Evolutionary conservation across 805 yeast genomes (phyloP), one percentile per base, ranked within the genome.

Genomic region (Sporopachydermia lactativora): DNA sequence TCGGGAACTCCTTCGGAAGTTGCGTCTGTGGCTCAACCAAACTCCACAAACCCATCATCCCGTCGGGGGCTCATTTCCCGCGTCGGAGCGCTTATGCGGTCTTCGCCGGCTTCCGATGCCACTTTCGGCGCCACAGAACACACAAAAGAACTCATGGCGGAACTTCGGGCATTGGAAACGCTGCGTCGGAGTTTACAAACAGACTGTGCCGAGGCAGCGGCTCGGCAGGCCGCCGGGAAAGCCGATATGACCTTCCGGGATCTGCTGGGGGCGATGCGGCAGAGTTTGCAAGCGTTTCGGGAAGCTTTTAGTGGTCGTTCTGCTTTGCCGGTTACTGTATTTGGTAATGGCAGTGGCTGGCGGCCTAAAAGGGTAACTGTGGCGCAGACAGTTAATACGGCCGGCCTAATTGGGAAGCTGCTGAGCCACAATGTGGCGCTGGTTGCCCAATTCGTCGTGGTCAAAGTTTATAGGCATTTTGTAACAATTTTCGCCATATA

Each of bases 401-500:
- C n/a, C n/a, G n/a, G n/a, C n/a, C n/a, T n/a, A n/a, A n/a, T n/a
- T n/a, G n/a, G n/a, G n/a, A n/a, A n/a, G n/a, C n/a, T n/a, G n/a
- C n/a, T n/a, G n/a, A n/a, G n/a, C n/a, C n/a, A n/a, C n/a, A n/a
- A n/a, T n/a, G n/a, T n/a, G n/a, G n/a, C n/a, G n/a, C n/a, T n/a
- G n/a, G n/a, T n/a, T n/a, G n/a, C n/a, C n/a, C n/a, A n/a, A n/a
- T n/a, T n/a, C n/a, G n/a, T n/a, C n/a, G n/a, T n/a, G n/a, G n/a
- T n/a, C n/a, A n/a, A n/a, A 24, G 31, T 24, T 8, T 24, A 24
- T n/a, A 24, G 31, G 31, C 31, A 24, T 24, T 24, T 24, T n/a
- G 13, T 24, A 24, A 24, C 13, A 24, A 43, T 52, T 5, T 64
- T 64, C 42, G 55, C 68, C 4, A 34, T 57, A 5, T 64, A 64